These are phyloP conservation scores for Hirschioporus abietinus DNA, from an alignment of 768 basidiomycete species.

Conservation along the genomic window DNA sequence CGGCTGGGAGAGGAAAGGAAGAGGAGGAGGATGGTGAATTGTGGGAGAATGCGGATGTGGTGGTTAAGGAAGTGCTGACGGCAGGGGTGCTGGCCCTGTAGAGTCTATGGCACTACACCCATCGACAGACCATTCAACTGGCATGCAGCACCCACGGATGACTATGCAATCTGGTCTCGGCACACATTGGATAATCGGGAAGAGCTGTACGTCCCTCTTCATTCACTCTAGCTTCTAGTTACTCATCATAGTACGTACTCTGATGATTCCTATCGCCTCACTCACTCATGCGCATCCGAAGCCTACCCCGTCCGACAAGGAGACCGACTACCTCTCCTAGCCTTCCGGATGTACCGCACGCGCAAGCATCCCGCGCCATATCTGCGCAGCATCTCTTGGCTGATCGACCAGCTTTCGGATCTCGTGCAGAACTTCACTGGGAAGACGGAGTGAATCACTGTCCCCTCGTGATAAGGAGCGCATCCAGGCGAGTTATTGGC, in stretches of 20 bases:
- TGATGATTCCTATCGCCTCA: conserved; percentile 36
- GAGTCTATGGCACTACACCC: background rate
- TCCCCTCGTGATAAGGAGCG: conserved; percentile 28
- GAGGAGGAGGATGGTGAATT: too few relatives aligned
- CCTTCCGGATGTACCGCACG: conserved; percentile 50
- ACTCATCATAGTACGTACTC: conserved; percentile 11
- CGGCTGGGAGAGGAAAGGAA: too few relatives aligned
- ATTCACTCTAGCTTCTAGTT: background rate
- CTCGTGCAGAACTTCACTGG: conserved; percentile 46
- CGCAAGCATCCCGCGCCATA: conserved; percentile 45
- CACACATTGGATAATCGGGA: background rate
- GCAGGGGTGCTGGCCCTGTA: too few relatives aligned
- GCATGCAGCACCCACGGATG: background rate
- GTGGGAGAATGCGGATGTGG: too few relatives aligned
- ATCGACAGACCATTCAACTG: background rate
- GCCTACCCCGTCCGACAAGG: conserved; percentile 65
- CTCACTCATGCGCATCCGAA: conserved; percentile 41
- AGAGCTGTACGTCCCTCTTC: background rate
- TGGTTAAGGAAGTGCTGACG: too few relatives aligned
- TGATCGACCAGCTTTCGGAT: conserved; percentile 49
- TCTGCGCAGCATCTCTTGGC: conserved; percentile 50
- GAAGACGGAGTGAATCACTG: conserved; percentile 46
- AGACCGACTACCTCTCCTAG: conserved; percentile 58
- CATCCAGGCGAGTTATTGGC: conserved; percentile 49
- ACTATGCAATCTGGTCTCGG: background rate